phyloP scores from a whole-genome alignment of 805 yeast species.

The Suhomyces kilbournensis region DNA sequence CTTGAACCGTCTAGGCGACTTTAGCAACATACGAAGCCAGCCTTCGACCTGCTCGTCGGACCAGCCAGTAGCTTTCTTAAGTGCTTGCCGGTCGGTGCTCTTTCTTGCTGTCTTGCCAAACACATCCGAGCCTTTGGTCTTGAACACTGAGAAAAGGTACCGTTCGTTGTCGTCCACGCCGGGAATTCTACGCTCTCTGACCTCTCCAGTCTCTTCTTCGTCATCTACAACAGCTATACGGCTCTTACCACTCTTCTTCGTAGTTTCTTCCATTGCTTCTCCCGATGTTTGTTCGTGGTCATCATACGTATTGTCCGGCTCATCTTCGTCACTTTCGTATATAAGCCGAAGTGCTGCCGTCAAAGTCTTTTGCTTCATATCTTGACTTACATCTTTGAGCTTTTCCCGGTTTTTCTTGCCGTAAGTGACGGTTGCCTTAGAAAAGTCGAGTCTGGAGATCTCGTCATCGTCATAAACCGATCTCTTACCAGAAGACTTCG shows the following conservation, averaged over 20 bases:
- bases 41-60: constrained; percentile 91
- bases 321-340: constrained; percentile 79
- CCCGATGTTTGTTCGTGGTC: constrained; percentile 49
- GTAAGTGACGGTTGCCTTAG: constrained; percentile 21
- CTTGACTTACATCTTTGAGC: constrained; percentile 25
- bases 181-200: constrained; percentile 5
- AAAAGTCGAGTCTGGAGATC: constrained; percentile 25
- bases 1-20: constrained; percentile 60
- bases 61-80: constrained; percentile 61
- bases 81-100: constrained; percentile 45
- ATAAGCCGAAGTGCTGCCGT: constrained; percentile 59
- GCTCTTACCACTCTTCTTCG: constrained; percentile 10
- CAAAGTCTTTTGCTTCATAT: constrained; percentile 55
- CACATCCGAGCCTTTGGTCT: constrained; percentile 40
- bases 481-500: constrained; percentile 8
- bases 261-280: constrained; percentile 12
- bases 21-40: constrained; percentile 77
- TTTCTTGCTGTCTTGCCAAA: constrained; percentile 50
- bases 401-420: constrained; percentile 30
- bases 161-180: constrained; percentile 49
- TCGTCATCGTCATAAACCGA: constrained; percentile 30
- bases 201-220: constrained; percentile 6
- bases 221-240: constrained; percentile 32
- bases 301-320: constrained; percentile 73
- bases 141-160: constrained; percentile 54